Evolutionary conservation across 2,329 filamentous ascomycete genomes (phyloP).

Genomic region (Hortaea sp.): DNA sequence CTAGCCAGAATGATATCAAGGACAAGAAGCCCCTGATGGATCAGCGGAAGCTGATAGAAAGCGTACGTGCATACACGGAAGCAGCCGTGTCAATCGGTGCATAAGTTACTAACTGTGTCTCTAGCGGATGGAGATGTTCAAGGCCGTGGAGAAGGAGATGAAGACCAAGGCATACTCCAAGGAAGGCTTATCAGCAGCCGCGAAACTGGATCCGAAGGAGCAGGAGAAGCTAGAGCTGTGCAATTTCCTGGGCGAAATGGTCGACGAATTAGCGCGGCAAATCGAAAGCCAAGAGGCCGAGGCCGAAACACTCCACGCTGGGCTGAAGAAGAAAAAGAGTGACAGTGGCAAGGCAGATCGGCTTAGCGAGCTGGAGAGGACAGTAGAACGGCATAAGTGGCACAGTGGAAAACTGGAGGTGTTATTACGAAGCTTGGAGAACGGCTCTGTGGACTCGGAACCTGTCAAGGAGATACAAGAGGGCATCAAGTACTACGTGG

Average conservation of each 20-base stretch:
- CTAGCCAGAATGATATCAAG: slow-evolving; percentile 96
- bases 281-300: slow-evolving; percentile 91
- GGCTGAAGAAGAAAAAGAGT: slow-evolving; percentile 91
- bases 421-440: slow-evolving; percentile 80
- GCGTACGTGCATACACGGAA: slow-evolving; percentile 47
- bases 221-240: slow-evolving; percentile 83
- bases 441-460: slow-evolving; percentile 78
- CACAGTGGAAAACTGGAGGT: slow-evolving; percentile 89
- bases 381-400: slow-evolving; percentile 92
- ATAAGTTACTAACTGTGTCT: neutral
- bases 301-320: slow-evolving; percentile 72
- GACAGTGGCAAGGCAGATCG: slow-evolving; percentile 66
- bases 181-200: slow-evolving; percentile 83
- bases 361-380: slow-evolving; percentile 71
- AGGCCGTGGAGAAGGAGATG: slow-evolving; percentile 99
- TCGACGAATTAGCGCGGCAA: slow-evolving; percentile 87
- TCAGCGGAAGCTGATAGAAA: slow-evolving; percentile 92
- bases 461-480: slow-evolving; percentile 85
- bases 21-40: slow-evolving; percentile 94
- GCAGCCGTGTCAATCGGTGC: neutral
- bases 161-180: slow-evolving; percentile 99
- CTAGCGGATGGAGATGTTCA: slow-evolving; percentile 98
- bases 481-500: slow-evolving; percentile 88
- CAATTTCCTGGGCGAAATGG: slow-evolving; percentile 76
- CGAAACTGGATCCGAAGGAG: slow-evolving; percentile 94